phyloP scores from a whole-genome alignment of 1,139 yeast species.

The Saccharomyces hybrid region DNA sequence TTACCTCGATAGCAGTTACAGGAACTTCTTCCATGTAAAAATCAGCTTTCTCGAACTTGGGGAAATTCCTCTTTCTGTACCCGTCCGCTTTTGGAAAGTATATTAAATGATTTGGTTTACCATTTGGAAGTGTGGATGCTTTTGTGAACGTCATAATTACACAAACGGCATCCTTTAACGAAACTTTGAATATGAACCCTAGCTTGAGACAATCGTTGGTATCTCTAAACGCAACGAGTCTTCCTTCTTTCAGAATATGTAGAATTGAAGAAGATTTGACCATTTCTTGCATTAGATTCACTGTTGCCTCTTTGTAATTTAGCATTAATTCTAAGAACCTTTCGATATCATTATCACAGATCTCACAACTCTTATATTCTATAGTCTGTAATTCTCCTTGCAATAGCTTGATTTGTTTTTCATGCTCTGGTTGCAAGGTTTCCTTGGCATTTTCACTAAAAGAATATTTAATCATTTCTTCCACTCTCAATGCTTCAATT shows the following conservation, averaged over 20 bases:
- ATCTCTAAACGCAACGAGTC: constrained; percentile 55
- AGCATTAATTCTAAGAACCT: constrained; percentile 40
- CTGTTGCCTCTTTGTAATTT: constrained; percentile 40
- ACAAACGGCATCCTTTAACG: constrained; percentile 33
- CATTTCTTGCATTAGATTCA: constrained; percentile 43
- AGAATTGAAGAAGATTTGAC: constrained; percentile 42
- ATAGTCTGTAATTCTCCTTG: constrained; percentile 41
- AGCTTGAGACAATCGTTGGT: constrained; percentile 37
- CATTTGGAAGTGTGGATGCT: constrained; percentile 24
- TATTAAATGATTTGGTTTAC: constrained; percentile 40
- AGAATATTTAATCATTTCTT: constrained; percentile 94
- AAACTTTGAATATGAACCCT: constrained; percentile 49
- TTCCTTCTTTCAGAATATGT: constrained; percentile 47
- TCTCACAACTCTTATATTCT: constrained; percentile 35
- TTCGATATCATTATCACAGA: constrained; percentile 38
- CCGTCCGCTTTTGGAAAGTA: constrained; percentile 40
- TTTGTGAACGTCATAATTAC: constrained; percentile 27
- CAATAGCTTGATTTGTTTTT: constrained; percentile 50
- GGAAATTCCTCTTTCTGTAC: constrained; percentile 30
- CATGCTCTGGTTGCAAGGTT: constrained; percentile 78
- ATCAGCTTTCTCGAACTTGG: constrained; percentile 32
- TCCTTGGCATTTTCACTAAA: constrained; percentile 89
- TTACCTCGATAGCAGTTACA: constrained; percentile 42
- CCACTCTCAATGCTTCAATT: constrained; percentile 89
- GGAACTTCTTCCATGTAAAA: constrained; percentile 41